Base-by-base conservation (phyloP, 2,329 filamentous ascomycete species). In the Neoarthrinium moseri region DNA sequence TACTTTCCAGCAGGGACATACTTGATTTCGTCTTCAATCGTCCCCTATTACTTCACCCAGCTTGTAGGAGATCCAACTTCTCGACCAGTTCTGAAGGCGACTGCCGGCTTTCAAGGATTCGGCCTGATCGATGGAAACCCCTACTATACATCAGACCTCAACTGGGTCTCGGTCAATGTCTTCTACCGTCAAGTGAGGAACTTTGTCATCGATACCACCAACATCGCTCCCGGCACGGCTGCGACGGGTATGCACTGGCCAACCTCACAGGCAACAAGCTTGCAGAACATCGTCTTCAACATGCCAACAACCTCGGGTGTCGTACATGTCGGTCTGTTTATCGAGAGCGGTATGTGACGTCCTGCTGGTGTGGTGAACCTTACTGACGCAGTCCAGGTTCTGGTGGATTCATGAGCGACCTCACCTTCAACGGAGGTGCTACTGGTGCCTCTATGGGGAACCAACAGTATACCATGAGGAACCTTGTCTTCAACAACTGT, bases 401-500 rank as follows among this genome's bases (percentile, higher is more conserved):
- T 20, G 69, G 68, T 24, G 68, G 69, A 6, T 69, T 67, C 42
- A 61, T 72, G 51, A 65, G 83, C 30, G 83, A 89, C 57, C 74
- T 89, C 61, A 80, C 77, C 4, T 82, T 83, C 62, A 74, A 74
- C 49, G 79, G 80, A 45, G 80, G 81, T 50, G 73, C 72, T 4
- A 69, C 70, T 13, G 83, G 84, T 52, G 80, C 81, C 37, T 83
- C 80, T 51, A 75, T 86, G 68, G 78, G 80, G 15, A 85, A 87
- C 60, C 72, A 87, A 46, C 85, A 89, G 60, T 89, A 87, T 59
- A 87, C 83, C 3, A 82, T 81, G 51, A 74, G 81, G 34, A 85
- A 87, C 61, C 53, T 88, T 41, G 77, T 72, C 13, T 89, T 89
- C 68, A 81, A 81, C 53, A 71, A 75, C 59, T 83, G 81, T 64